Percentiles rank a stretch among this genome's conserved stretches.
Conservation (phyloP, 2,329 filamentous ascomycete genomes). For the Xylariaceae sp. region DNA sequence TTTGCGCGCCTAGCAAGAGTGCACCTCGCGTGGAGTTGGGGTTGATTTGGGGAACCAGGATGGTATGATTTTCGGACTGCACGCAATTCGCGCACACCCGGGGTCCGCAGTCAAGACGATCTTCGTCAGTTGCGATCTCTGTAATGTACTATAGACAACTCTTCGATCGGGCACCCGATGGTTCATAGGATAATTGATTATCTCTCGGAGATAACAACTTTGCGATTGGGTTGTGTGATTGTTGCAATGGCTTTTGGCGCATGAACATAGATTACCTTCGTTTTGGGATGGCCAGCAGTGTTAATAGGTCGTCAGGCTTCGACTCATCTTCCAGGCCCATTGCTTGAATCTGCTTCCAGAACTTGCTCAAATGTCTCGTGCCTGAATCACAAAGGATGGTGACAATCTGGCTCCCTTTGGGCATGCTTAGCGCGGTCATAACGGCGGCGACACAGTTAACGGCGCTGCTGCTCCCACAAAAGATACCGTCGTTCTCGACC, state of each 20-base stretch:
- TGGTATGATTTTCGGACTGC: too few species aligned
- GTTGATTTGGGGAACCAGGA: not conserved
- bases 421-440: conserved; percentile 59
- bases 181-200: too few species aligned
- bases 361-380: conserved; percentile 77
- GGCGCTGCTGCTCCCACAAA: conserved; percentile 90
- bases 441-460: conserved; percentile 89
- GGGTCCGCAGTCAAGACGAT: too few species aligned
- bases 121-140: too few species aligned
- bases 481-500: conserved; percentile 92
- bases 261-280: conserved; percentile 1
- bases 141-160: too few species aligned
- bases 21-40: conserved; percentile 14
- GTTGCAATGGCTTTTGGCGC: conserved; percentile 1
- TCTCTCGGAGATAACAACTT: too few species aligned
- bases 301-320: conserved; percentile 42
- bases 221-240: conserved; percentile 7
- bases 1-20: conserved; percentile 9
- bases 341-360: conserved; percentile 71
- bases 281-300: conserved; percentile 42
- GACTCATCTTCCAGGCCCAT: conserved; percentile 61
- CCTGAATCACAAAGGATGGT: conserved; percentile 84
- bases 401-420: conserved; percentile 60
- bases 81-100: too few species aligned
- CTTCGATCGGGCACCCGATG: too few species aligned